These are phyloP conservation scores for Rhizopogon parksii DNA, from an alignment of 1,284 basidiomycete genomes.

Conservation along the genomic window DNA sequence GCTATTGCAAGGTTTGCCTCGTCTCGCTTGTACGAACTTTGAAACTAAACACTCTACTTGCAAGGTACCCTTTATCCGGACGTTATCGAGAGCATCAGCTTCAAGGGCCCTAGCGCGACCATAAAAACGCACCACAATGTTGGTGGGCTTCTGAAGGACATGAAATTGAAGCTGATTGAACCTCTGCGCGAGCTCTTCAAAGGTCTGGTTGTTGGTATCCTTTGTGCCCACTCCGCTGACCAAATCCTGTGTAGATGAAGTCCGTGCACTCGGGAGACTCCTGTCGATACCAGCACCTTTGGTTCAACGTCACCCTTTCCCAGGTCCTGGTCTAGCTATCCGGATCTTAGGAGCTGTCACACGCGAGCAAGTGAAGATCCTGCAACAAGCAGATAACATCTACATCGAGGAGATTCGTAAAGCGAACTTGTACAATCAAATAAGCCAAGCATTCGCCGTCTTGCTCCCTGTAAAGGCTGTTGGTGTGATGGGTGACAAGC, in stretches of 20 bases:
- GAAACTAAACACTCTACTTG: slow-evolving; percentile 28
- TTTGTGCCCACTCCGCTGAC: neutral
- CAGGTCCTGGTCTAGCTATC: slow-evolving; percentile 97
- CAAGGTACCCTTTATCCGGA: slow-evolving; percentile 99
- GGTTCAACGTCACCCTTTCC: slow-evolving; percentile 98
- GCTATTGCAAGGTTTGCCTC: slow-evolving; percentile 52
- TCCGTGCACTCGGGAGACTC: slow-evolving; percentile 86
- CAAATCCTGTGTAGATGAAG: slow-evolving; percentile 67
- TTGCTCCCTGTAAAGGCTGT: slow-evolving; percentile 95
- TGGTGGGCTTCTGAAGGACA: slow-evolving; percentile 92
- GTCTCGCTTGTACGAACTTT: too few relatives aligned
- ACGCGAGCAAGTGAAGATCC: slow-evolving; percentile 85
- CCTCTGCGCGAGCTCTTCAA: slow-evolving; percentile 98
- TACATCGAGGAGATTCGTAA: slow-evolving; percentile 97
- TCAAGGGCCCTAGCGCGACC: slow-evolving; percentile 98
- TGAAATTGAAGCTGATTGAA: slow-evolving; percentile 99
- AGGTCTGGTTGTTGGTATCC: slow-evolving; percentile 44
- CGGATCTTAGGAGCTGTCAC: slow-evolving; percentile 95
- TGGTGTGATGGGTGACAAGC: slow-evolving; percentile 94
- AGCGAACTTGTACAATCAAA: slow-evolving; percentile 89
- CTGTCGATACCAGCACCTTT: slow-evolving; percentile 90
- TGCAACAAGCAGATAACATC: slow-evolving; percentile 94
- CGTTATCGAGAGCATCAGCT: slow-evolving; percentile 98
- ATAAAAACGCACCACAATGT: slow-evolving; percentile 99
- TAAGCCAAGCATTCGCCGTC: slow-evolving; percentile 96